Percentiles rank a stretch among this genome's conserved stretches.
These are phyloP conservation scores for Fusarium mangiferae DNA, from an alignment of 2,329 filamentous ascomycete genomes.

Conservation along the genomic window DNA sequence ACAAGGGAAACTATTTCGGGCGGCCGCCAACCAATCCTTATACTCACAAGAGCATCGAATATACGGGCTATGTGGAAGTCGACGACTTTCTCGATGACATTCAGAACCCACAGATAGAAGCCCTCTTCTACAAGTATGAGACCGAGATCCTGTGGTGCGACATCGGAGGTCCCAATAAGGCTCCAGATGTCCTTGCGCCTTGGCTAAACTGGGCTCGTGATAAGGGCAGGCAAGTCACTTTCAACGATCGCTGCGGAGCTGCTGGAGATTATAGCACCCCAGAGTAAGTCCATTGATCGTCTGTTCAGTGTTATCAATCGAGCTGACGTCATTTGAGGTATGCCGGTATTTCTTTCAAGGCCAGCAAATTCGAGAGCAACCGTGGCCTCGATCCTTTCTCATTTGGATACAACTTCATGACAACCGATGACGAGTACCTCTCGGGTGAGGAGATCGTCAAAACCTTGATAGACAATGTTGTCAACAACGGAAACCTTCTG, in stretches of 20 bases:
- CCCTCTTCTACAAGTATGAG: not conserved
- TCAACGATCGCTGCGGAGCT: not conserved
- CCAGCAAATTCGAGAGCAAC: not conserved
- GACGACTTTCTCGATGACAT: not conserved
- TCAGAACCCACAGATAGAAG: not conserved
- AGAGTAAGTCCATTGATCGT: not conserved
- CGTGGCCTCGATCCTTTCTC: not conserved
- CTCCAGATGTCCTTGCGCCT: not conserved
- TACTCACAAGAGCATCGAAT: not conserved
- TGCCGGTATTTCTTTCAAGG: not conserved
- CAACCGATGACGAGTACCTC: not conserved
- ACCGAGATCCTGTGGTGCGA: not conserved
- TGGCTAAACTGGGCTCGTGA: not conserved
- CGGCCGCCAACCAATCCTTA: not conserved
- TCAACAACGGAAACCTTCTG: not conserved
- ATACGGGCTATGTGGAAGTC: not conserved
- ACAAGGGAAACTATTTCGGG: not conserved
- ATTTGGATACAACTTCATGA: not conserved
- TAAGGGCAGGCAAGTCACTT: not conserved
- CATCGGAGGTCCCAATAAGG: not conserved
- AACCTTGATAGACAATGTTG: not conserved
- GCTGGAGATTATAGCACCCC: not conserved
- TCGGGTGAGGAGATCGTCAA: not conserved
- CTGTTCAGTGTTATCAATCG: accelerated
- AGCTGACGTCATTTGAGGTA: not conserved